Evolutionary conservation across 179 eudicot genomes (phyloP), one percentile per base, ranked within the genome.

Genomic region (Amaranthus tricolor): DNA sequence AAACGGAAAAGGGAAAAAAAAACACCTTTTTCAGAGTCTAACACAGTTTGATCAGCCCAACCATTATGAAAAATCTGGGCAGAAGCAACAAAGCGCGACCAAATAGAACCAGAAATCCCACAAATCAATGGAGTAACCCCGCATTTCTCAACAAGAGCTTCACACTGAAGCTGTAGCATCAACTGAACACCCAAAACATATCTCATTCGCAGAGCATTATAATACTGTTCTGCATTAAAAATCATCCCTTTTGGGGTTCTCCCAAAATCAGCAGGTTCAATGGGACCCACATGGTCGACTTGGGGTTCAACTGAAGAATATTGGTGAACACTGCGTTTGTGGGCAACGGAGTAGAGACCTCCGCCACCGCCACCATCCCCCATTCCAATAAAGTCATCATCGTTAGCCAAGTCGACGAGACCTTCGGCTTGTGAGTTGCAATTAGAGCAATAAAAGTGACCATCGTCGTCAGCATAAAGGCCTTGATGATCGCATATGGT

Each of bases 101-200:
- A 94, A 74, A 94, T 64, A 7, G 86, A 68, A 19, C 81, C 90
- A 31, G 88, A 79, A 64, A 94, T 74, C 57, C 90, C 94, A 85
- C 84, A 85, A 68, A 94, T 76, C 67, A 84, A 7, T 8, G 90
- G 88, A 74, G 77, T 82, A 12, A 88, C 96, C 64, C 78, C 76
- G 57, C 87, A 90, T 9, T 78, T 76, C 68, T 90, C 84, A 44
- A 92, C 94, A 81, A 94, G 75, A 59, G 87, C 86, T 78, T 85
- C 85, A 21, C 89, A 86, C 67, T 94, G 98, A 71, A 79, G 68
- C 77, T 85, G 85, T 12, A 94, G 76, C 91, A 92, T 82, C 75
- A 84, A 74, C 79, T 94, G 97, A 62, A 92, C n/a, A 31, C 98
- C 98, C 80, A 73, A 75, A 70, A 87, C 85, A 74, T 92, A 90